A percentile compares a stretch with the other conserved stretches of the same genome.
These are phyloP conservation scores for Cercospora zeina DNA, from an alignment of 2,329 filamentous ascomycete genomes.

Conservation along the genomic window DNA sequence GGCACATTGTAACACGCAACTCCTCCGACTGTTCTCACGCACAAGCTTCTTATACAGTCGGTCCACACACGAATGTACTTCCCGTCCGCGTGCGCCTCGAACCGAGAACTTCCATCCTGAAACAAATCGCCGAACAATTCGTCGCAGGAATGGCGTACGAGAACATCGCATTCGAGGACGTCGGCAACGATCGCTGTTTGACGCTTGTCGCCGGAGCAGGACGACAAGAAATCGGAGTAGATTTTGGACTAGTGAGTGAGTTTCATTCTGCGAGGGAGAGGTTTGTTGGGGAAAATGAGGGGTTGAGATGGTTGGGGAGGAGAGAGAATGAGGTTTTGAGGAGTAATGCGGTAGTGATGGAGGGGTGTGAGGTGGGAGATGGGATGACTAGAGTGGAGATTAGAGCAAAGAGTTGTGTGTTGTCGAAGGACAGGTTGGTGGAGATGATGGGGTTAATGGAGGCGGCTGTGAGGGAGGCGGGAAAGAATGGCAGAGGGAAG, in stretches of 20 bases:
- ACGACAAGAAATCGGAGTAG: background rate
- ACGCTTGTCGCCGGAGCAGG: background rate
- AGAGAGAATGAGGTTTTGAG: conserved; percentile 1
- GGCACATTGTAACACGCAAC: background rate
- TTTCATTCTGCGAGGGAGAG: background rate
- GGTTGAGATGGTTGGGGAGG: conserved; percentile 4
- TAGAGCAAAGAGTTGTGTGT: conserved; percentile 4
- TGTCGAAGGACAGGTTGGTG: conserved; percentile 5
- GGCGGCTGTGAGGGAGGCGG: conserved; percentile 1
- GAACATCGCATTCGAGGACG: conserved; percentile 2
- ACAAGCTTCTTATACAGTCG: background rate
- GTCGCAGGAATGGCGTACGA: conserved; percentile 11
- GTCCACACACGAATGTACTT: conserved; percentile 2
- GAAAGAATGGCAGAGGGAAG: conserved; percentile 4
- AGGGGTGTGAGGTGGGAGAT: background rate
- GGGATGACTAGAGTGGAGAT: background rate
- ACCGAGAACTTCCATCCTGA: conserved; percentile 8
- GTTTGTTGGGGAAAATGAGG: background rate
- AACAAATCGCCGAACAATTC: conserved; percentile 14
- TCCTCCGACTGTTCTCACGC: background rate
- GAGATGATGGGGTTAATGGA: conserved; percentile 4
- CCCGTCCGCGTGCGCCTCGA: conserved; percentile 10
- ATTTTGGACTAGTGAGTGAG: conserved; percentile 10
- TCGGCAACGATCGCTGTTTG: conserved; percentile 7
- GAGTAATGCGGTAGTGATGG: conserved; percentile 11